Evolutionary conservation across 495 filamentous ascomycete genomes (phyloP), one percentile per base, ranked within the genome.

Genomic region (Saxophila tyrrhenica): DNA sequence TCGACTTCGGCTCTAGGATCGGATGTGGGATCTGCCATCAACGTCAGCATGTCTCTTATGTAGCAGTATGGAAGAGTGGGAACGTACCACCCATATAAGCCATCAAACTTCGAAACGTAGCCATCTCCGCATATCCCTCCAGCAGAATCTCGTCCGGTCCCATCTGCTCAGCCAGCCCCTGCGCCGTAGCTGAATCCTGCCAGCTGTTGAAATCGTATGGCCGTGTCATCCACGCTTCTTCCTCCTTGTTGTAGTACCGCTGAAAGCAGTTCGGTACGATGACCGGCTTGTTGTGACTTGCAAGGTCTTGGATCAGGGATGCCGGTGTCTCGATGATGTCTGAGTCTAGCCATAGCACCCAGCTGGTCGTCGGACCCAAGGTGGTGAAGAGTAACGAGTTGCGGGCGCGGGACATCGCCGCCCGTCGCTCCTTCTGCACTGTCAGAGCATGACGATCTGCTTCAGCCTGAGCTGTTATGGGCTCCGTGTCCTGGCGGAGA

Each of bases 141-240:
- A 97, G 69, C 20, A 98, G 74, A 60, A 98, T 94, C 46, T 98
- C 92, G 55, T 97, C 92, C 3, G 77, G 76, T 0, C 76, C 86
- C 89, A 98, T 94, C 55, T 78, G 78, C 5, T 75, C 70, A 1
- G 78, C 92, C 50, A 98, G 70, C 5, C 81, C 72, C 62, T 82
- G 78, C 9, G 92, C 94, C 2, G 74, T 80, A 8, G 79, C 73
- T 61, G 85, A 90, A 64, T 98, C 92, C 57, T 88, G 78, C 92
- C 94, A 98, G 54, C 84, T 90, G 67, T 98, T 98, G 76, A 85
- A 98, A 68, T 98, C 92, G 67, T 98, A 98, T 0, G 89, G 84
- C 8, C 92, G 80, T 55, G 86, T 78, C 52, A 82, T 82, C 67
- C 77, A 76, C 53, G 76, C 73, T 60, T 82, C 81, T 13, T 75